These are phyloP conservation scores for Aureobasidium vineae DNA, from an alignment of 2,329 filamentous ascomycete species.

Conservation along the genomic window DNA sequence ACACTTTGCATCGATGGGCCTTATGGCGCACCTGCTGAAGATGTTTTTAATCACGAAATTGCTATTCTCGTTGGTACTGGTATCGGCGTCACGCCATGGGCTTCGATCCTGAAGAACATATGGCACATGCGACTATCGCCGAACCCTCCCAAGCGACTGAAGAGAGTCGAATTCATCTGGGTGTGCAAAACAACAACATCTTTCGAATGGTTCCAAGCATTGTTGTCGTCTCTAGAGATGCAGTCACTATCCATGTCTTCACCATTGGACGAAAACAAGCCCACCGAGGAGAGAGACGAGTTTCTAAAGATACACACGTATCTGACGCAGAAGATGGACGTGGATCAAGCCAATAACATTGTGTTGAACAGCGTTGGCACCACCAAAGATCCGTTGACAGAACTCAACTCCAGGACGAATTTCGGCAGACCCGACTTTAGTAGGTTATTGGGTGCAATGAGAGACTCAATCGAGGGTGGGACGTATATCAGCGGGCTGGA, in stretches of 20 bases:
- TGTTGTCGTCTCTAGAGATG: slow-evolving; percentile 84
- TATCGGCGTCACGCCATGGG: slow-evolving; percentile 86
- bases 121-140: slow-evolving; percentile 92
- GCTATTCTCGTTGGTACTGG: slow-evolving; percentile 82
- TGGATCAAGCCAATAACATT: slow-evolving; percentile 93
- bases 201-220: slow-evolving; percentile 98
- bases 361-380: slow-evolving; percentile 92
- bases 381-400: slow-evolving; percentile 84
- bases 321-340: slow-evolving; percentile 88
- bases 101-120: slow-evolving; percentile 90
- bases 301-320: slow-evolving; percentile 99
- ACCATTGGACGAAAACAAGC: slow-evolving; percentile 54
- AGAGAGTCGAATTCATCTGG: slow-evolving; percentile 98
- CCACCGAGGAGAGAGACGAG: slow-evolving; percentile 65
- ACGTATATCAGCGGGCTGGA: slow-evolving; percentile 83
- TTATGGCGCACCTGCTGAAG: slow-evolving; percentile 94
- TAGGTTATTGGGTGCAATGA: slow-evolving; percentile 77
- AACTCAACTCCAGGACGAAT: slow-evolving; percentile 85
- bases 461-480: slow-evolving; percentile 79
- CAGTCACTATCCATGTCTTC: slow-evolving; percentile 67
- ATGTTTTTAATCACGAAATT: slow-evolving; percentile 93
- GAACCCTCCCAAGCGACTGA: slow-evolving; percentile 83
- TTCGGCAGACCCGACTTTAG: slow-evolving; percentile 91
- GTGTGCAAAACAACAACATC: slow-evolving; percentile 93
- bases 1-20: slow-evolving; percentile 86